A percentile compares a stretch with the other conserved stretches of the same genome.
Evolutionary conservation across 148 eudicot species (phyloP).

Genomic region (Cornus controversa): DNA sequence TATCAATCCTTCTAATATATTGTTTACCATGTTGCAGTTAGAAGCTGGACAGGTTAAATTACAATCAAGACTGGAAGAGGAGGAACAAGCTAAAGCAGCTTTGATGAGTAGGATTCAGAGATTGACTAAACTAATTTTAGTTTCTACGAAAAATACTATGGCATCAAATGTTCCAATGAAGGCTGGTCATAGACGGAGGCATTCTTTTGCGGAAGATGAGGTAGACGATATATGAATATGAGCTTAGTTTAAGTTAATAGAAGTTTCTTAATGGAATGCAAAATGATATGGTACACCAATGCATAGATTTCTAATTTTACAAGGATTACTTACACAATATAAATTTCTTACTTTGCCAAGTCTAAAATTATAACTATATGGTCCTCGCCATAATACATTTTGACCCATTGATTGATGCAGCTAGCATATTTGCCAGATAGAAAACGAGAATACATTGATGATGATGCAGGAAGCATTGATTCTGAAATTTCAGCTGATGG

Average conservation of each 20-base stretch:
- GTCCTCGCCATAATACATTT: not conserved
- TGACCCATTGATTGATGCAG: conserved; percentile 24
- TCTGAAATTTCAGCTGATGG: conserved; percentile 35
- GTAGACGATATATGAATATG: conserved; percentile 15
- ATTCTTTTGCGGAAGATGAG: conserved; percentile 61
- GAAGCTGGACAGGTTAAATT: conserved; percentile 66
- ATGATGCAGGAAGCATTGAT: conserved; percentile 36
- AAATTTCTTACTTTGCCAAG: not conserved
- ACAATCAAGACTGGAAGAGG: conserved; percentile 73
- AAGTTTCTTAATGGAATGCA: too few relatives aligned
- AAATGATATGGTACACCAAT: too few relatives aligned
- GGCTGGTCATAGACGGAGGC: conserved; percentile 44
- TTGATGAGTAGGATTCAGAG: conserved; percentile 82
- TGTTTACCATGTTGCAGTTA: conserved; percentile 36
- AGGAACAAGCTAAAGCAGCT: conserved; percentile 82
- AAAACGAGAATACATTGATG: conserved; percentile 38
- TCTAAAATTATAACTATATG: conserved; percentile 7
- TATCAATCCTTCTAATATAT: not conserved
- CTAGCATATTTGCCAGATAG: conserved; percentile 44
- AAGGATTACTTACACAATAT: not conserved
- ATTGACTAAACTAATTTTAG: conserved; percentile 69
- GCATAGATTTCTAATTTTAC: not conserved
- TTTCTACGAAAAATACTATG: conserved; percentile 62
- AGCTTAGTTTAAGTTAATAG: not conserved
- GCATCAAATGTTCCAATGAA: conserved; percentile 34